These are phyloP conservation scores for Trichosporon coremiiforme DNA, from an alignment of 1,284 basidiomycete species.

Conservation along the genomic window DNA sequence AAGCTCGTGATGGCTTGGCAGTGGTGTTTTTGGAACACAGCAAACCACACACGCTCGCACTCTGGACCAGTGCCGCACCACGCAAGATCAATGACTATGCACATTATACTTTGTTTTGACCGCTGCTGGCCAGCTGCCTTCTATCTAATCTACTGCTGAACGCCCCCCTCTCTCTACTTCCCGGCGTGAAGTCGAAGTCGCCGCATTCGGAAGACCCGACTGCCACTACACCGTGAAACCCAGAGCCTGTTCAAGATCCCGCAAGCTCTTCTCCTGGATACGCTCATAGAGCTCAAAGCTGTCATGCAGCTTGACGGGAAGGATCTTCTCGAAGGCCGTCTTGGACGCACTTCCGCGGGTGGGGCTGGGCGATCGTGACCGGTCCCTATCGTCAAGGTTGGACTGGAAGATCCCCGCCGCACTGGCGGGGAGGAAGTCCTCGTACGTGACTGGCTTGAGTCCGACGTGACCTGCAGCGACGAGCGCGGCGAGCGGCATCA, in stretches of 20 bases:
- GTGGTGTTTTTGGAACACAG: no score
- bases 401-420: conserved; percentile 59
- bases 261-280: conserved; percentile 31
- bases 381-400: conserved; percentile 46
- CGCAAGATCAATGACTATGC: no score
- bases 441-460: conserved; percentile 55
- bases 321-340: conserved; percentile 32
- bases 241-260: conserved; percentile 21
- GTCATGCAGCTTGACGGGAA: conserved; percentile 36
- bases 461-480: conserved; percentile 44
- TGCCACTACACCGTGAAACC: conserved; percentile 16
- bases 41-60: no score
- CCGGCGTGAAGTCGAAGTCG: neutral
- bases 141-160: neutral
- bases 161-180: neutral
- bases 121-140: no score
- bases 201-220: neutral
- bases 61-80: no score
- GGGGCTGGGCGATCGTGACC: conserved; percentile 27
- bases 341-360: conserved; percentile 17
- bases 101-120: no score
- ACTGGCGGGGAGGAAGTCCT: conserved; percentile 58
- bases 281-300: conserved; percentile 39
- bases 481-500: conserved; percentile 33
- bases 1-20: neutral